Percentiles rank a stretch among this genome's conserved stretches.
phyloP scores from a whole-genome alignment of 148 eudicot genomes.

The Chenopodium quinoa region DNA sequence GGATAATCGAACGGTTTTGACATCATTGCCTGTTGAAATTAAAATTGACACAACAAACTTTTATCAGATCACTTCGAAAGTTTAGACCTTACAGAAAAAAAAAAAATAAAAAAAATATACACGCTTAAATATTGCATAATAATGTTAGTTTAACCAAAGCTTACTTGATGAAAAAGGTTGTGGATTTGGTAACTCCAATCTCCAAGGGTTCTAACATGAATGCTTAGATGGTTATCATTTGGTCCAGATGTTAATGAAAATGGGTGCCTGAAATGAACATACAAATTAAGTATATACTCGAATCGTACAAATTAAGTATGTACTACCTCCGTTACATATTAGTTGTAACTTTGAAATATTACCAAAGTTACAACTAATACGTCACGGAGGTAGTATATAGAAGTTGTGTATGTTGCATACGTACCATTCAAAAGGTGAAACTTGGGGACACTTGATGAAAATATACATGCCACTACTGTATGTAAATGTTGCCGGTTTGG shows the following conservation, averaged over 20 bases:
- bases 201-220: constrained; percentile 35
- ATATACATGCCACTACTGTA: constrained; percentile 39
- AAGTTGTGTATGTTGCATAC: no score
- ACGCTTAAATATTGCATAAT: background rate
- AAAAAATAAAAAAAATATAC: background rate
- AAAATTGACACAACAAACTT: no score
- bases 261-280: constrained; percentile 35
- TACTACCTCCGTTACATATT: no score
- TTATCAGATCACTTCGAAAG: no score
- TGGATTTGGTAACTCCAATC: constrained; percentile 34
- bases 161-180: constrained; percentile 36
- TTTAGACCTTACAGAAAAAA: no score
- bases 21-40: constrained; percentile 19
- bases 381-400: background rate
- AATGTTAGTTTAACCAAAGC: background rate
- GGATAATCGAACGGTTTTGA: constrained; percentile 27
- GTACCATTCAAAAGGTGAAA: constrained; percentile 40
- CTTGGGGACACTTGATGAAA: constrained; percentile 35
- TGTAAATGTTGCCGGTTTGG: constrained; percentile 30
- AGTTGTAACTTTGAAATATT: no score
- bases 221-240: constrained; percentile 30
- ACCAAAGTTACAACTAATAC: no score
- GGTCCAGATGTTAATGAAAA: constrained; percentile 41
- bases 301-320: no score
- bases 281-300: no score